Conservation (phyloP, 169 alveolate species). For the Plasmodium vivax region DNA sequence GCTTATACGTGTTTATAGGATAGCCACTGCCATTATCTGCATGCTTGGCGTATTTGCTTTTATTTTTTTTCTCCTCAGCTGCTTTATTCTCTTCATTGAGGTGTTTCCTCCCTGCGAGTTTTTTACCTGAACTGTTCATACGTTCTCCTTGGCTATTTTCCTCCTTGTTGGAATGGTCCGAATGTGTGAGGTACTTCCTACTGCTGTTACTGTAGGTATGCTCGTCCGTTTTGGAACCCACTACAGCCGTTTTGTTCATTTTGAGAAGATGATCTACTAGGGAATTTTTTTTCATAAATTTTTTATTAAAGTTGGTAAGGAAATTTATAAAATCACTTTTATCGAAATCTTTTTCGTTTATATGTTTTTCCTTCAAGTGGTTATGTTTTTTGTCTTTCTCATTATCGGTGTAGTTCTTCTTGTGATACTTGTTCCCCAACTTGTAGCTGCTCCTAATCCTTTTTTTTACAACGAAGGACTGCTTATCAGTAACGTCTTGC, state of each 20-base stretch:
- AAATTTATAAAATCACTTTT: conserved; percentile 44
- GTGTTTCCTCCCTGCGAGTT: neutral
- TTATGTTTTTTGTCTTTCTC: conserved; percentile 45
- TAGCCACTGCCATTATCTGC: neutral
- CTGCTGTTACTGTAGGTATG: neutral
- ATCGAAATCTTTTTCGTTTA: conserved; percentile 43
- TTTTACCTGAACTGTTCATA: conserved; percentile 1
- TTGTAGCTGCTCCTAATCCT: conserved; percentile 40
- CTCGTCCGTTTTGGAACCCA: neutral
- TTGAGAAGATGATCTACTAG: conserved; percentile 44
- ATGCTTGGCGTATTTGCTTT: neutral
- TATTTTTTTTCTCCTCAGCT: conserved; percentile 25
- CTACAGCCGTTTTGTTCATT: conserved; percentile 1
- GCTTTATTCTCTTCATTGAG: neutral
- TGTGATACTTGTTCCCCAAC: conserved; percentile 48
- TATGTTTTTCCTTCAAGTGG: conserved; percentile 22
- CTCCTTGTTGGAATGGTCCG: neutral
- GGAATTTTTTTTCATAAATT: conserved; percentile 62
- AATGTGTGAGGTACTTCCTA: neutral
- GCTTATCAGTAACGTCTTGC: conserved; percentile 45
- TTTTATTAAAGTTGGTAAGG: conserved; percentile 50
- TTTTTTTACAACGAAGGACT: conserved; percentile 31
- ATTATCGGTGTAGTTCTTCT: conserved; percentile 67
- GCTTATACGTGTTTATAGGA: neutral
- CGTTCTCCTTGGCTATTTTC: conserved; percentile 6